phyloP scores from a whole-genome alignment of 495 filamentous ascomycete species.

The Neurospora sublineolata region DNA sequence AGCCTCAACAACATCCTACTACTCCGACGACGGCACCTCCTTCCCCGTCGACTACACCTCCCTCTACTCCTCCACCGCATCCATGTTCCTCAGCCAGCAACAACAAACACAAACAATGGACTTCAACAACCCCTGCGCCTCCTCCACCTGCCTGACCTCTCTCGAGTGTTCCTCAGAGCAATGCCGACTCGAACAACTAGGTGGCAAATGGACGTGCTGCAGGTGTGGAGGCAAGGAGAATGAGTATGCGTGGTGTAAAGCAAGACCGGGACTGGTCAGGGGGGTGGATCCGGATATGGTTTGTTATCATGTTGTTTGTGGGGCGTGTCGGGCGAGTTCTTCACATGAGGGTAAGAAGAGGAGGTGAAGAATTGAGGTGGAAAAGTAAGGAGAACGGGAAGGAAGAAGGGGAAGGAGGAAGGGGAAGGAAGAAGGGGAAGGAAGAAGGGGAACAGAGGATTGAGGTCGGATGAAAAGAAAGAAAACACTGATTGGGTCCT shows the following conservation, averaged over 20 bases:
- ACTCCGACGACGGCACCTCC: background rate
- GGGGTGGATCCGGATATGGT: conserved; percentile 32
- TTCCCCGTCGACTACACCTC: background rate
- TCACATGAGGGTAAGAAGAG: background rate
- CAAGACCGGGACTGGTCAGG: conserved; percentile 15
- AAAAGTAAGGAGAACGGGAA: background rate
- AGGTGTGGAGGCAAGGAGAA: conserved; percentile 31
- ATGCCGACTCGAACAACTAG: conserved; percentile 32
- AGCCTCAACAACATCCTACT: background rate
- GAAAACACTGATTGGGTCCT: too few species aligned
- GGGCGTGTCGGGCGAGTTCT: conserved; percentile 9
- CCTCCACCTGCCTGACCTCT: conserved; percentile 29
- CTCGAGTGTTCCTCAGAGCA: conserved; percentile 31
- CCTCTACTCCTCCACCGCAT: background rate
- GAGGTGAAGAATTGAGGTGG: background rate
- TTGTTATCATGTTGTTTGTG: conserved; percentile 26
- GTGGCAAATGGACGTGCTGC: conserved; percentile 34
- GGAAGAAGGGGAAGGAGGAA: background rate
- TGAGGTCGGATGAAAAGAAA: too few species aligned
- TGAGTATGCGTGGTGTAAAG: conserved; percentile 10
- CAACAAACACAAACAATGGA: conserved; percentile 11
- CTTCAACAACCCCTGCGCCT: conserved; percentile 29
- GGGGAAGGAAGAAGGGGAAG: too few species aligned
- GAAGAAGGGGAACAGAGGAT: too few species aligned
- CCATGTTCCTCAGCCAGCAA: background rate